Evolutionary conservation across 1,284 basidiomycete species (phyloP).

Genomic region (Fomitopsis pinicola): DNA sequence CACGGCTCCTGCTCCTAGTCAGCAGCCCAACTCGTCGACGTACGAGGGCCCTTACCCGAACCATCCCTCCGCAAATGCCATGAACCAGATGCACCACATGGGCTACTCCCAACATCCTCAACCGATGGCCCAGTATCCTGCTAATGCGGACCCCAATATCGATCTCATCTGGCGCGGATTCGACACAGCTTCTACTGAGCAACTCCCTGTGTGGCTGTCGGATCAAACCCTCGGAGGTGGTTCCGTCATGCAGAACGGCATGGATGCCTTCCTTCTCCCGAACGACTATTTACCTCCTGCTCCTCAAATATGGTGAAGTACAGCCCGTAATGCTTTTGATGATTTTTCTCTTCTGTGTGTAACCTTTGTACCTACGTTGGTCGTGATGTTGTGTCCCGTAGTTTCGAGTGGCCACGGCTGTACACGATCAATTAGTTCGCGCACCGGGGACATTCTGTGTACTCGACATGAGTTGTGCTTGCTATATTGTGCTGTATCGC

Average conservation of each 20-base stretch:
- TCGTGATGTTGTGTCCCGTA: neutral
- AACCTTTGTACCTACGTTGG: neutral
- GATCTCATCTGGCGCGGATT: slow-evolving; percentile 73
- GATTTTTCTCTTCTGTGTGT: slow-evolving; percentile 4
- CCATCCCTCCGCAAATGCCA: slow-evolving; percentile 12
- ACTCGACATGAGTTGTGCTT: neutral
- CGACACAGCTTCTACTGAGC: slow-evolving; percentile 64
- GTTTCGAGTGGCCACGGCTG: neutral
- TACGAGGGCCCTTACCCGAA: slow-evolving; percentile 27
- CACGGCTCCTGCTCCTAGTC: slow-evolving; percentile 16
- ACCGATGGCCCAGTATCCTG: slow-evolving; percentile 30
- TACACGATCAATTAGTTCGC: neutral
- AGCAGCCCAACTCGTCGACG: slow-evolving; percentile 25
- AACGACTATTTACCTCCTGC: slow-evolving; percentile 64
- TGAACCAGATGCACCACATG: slow-evolving; percentile 21
- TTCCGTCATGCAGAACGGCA: slow-evolving; percentile 72
- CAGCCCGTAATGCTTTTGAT: slow-evolving; percentile 3
- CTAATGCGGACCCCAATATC: slow-evolving; percentile 67
- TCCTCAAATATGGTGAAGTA: slow-evolving; percentile 65
- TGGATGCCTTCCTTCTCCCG: slow-evolving; percentile 79
- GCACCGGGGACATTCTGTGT: neutral
- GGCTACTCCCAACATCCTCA: slow-evolving; percentile 27
- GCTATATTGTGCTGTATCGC: neutral
- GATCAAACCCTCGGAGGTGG: slow-evolving; percentile 74
- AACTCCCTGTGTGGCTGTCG: slow-evolving; percentile 78